Evolutionary conservation across 2,329 filamentous ascomycete genomes (phyloP).

Genomic region (Clarireedia sp.): DNA sequence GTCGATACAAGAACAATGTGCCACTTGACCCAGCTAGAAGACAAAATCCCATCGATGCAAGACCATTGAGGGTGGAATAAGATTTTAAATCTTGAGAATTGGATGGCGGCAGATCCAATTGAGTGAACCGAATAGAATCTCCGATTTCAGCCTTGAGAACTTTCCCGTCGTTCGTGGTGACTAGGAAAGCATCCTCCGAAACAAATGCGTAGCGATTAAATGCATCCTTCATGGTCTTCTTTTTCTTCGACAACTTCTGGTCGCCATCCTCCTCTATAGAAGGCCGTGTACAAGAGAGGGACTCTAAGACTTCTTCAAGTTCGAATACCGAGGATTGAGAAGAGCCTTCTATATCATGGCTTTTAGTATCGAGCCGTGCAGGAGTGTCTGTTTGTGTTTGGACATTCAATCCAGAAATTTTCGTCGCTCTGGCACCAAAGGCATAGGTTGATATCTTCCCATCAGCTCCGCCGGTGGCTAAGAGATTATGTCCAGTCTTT

Average conservation of each 20-base stretch:
- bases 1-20: slow-evolving; percentile 22
- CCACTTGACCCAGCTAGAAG: slow-evolving; percentile 41
- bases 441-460: slow-evolving; percentile 48
- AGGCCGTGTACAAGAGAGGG: background rate
- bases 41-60: slow-evolving; percentile 31
- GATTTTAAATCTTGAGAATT: slow-evolving; percentile 34
- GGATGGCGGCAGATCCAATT: slow-evolving; percentile 25
- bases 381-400: no score
- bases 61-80: slow-evolving; percentile 38
- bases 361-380: no score
- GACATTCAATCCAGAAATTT: background rate
- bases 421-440: background rate
- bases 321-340: slow-evolving; percentile 2
- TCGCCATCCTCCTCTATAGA: background rate
- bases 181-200: slow-evolving; percentile 42
- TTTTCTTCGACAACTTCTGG: slow-evolving; percentile 26
- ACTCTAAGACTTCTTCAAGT: slow-evolving; percentile 11
- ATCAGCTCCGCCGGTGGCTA: slow-evolving; percentile 77
- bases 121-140: slow-evolving; percentile 19
- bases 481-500: background rate
- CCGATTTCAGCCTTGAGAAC: slow-evolving; percentile 40
- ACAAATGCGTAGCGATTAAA: slow-evolving; percentile 60
- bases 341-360: background rate
- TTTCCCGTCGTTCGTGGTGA: slow-evolving; percentile 52
- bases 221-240: slow-evolving; percentile 31